A percentile compares a stretch with the other conserved stretches of the same genome.
phyloP scores from a whole-genome alignment of 345 rosid species.

The Xanthoceras sorbifolium region DNA sequence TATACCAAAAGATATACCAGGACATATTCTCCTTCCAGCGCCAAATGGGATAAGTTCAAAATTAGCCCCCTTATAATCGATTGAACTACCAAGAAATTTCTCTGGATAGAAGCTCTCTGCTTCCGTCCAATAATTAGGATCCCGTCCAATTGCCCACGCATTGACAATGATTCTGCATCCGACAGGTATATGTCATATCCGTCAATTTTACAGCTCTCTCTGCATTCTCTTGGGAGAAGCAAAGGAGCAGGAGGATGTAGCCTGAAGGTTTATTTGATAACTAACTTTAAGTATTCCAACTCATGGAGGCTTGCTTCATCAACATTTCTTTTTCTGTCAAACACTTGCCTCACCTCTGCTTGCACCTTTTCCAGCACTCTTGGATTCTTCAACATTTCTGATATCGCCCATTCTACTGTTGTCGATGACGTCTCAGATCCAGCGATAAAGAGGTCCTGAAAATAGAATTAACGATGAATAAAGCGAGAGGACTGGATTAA shows the following conservation, averaged over 20 bases:
- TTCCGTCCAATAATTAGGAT: conserved; percentile 23
- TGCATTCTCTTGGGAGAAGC: conserved; percentile 2
- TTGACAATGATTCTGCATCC: conserved; percentile 24
- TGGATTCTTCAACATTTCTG: conserved; percentile 23
- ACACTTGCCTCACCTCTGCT: conserved; percentile 20
- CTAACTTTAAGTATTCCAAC: conserved; percentile 11
- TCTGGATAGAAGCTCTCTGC: conserved; percentile 36
- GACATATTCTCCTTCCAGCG: neutral
- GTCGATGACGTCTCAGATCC: conserved; percentile 29
- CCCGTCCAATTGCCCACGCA: neutral
- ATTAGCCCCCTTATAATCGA: conserved; percentile 22
- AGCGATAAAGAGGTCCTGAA: conserved; percentile 20
- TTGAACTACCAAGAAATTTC: conserved; percentile 11
- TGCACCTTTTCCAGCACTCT: conserved; percentile 18
- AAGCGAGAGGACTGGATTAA: no score
- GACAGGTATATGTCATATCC: conserved; percentile 22
- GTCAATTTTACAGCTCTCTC: neutral
- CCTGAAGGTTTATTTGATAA: conserved; percentile 33
- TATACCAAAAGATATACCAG: neutral
- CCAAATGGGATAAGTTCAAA: conserved; percentile 5
- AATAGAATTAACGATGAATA: no score
- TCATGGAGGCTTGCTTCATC: conserved; percentile 19
- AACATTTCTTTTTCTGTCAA: conserved; percentile 17
- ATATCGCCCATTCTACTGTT: conserved; percentile 25
- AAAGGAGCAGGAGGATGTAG: neutral